Evolutionary conservation across 768 basidiomycete genomes (phyloP), one percentile per base, ranked within the genome.

Genomic region (Leccinum boreale): DNA sequence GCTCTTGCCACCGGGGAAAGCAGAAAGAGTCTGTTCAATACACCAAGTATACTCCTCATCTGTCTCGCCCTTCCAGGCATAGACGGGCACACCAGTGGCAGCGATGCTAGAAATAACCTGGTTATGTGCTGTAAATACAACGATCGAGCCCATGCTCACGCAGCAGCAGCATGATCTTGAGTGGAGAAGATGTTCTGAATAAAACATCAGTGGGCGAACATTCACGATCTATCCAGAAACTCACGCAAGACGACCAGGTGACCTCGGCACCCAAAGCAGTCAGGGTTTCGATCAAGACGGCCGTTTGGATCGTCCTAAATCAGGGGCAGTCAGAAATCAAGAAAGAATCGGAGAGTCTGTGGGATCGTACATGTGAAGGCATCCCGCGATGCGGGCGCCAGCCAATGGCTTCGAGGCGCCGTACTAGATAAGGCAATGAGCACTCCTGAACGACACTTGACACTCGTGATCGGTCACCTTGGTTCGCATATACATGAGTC

Each of bases 51-150:
- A 98, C 74, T 99, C 97, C 75, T 98, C 97, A 72, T 98, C 97
- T 48, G 95, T 95, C 81, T 99, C 97, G 56, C 97, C 97, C 80
- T 99, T 99, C 97, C 97, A 99, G 44, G 97, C 97, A 70, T 86
- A 99, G 68, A 98, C 97, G 64, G 97, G 97, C 56, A 98, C 92
- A 65, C 96, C 96, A 58, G 97, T 98, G 17, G 94, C 96, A 63
- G 96, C 96, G 63, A 98, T 98, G 64, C 91, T 93, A 67, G 21
- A 56, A 11, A 59, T 4, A 28, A 21, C 2, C 3, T 14, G 7
- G 52, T 65, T 39, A 62, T 21, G 45, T 49, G 55, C 24, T 12
- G 35, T 45, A 9, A 33, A 48, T 47, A 36, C 3, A 23, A 50
- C 1, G 14, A 24, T 33, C 42, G 46, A 58, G 10, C 45, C 4